phyloP scores from a whole-genome alignment of 164 flowering plant species.

The Annona cherimola region DNA sequence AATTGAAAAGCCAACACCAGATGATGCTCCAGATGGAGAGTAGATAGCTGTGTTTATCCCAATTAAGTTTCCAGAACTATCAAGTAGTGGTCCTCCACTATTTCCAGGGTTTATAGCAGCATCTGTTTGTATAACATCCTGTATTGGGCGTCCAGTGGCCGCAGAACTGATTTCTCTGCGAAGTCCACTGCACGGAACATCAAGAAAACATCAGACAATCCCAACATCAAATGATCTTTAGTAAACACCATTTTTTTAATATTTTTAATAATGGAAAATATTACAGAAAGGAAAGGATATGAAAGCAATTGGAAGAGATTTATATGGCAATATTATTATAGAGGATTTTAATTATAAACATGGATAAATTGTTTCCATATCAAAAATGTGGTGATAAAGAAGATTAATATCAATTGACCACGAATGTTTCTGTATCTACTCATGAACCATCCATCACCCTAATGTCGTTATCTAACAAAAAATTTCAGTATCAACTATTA shows the following conservation, averaged over 20 bases:
- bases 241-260: not conserved
- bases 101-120: conserved; percentile 98
- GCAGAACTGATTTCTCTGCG: conserved; percentile 95
- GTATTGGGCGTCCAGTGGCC: conserved; percentile 96
- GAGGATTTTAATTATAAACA: too few relatives aligned
- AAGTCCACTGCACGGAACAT: conserved; percentile 57
- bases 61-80: conserved; percentile 90
- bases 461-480: too few relatives aligned
- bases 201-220: not conserved
- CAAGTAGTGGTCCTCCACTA: conserved; percentile 98
- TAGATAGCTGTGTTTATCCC: conserved; percentile 95
- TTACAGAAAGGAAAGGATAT: not conserved
- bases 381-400: too few relatives aligned
- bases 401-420: too few relatives aligned
- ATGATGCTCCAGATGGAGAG: conserved; percentile 96
- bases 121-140: conserved; percentile 96
- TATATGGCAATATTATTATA: too few relatives aligned
- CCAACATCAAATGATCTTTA: not conserved
- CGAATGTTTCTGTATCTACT: too few relatives aligned
- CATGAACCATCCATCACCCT: too few relatives aligned
- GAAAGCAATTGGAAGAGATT: not conserved
- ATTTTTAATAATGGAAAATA: not conserved
- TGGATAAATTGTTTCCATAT: too few relatives aligned
- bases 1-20: conserved; percentile 97
- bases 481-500: too few relatives aligned